Evolutionary conservation across 768 basidiomycete genomes (phyloP).

Genomic region (Tephrocybe sp.): DNA sequence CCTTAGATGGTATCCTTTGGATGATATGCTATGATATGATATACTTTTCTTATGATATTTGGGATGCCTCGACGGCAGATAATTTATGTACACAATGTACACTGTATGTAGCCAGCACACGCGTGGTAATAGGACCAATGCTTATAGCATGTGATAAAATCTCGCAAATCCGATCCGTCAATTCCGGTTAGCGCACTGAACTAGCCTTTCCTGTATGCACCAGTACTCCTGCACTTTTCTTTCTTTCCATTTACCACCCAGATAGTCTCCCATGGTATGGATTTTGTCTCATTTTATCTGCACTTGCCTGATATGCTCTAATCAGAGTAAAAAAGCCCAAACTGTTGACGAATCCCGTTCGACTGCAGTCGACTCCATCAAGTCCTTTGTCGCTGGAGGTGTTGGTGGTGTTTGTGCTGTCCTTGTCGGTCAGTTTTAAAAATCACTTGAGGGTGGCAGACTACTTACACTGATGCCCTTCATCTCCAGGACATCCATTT

Average conservation of each 20-base stretch:
- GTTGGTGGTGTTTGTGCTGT: conserved; percentile 88
- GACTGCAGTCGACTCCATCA: conserved; percentile 49
- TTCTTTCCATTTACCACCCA: neutral
- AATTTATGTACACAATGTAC: neutral
- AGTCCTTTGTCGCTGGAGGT: conserved; percentile 92
- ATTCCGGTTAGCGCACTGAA: neutral
- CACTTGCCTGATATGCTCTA: neutral
- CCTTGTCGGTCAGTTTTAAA: conserved; percentile 70
- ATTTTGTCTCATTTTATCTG: neutral
- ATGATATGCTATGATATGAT: no score
- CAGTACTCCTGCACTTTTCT: neutral
- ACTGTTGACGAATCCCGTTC: conserved; percentile 31
- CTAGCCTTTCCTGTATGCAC: neutral
- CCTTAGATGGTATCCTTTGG: conserved; percentile 15
- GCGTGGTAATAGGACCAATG: no score
- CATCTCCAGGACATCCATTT: conserved; percentile 83
- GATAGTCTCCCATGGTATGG: conserved; percentile 14
- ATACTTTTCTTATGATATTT: conserved; percentile 6
- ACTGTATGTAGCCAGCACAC: neutral
- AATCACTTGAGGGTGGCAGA: neutral
- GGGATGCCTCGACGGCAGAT: neutral
- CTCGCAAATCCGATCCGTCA: neutral
- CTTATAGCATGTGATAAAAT: conserved; percentile 10
- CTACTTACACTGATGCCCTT: conserved; percentile 2
- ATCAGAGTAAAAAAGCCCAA: conserved; percentile 37